A percentile compares a stretch with the other conserved stretches of the same genome.
These are phyloP conservation scores for Verticillium albo-atrum DNA, from an alignment of 2,329 filamentous ascomycete genomes.

Conservation along the genomic window DNA sequence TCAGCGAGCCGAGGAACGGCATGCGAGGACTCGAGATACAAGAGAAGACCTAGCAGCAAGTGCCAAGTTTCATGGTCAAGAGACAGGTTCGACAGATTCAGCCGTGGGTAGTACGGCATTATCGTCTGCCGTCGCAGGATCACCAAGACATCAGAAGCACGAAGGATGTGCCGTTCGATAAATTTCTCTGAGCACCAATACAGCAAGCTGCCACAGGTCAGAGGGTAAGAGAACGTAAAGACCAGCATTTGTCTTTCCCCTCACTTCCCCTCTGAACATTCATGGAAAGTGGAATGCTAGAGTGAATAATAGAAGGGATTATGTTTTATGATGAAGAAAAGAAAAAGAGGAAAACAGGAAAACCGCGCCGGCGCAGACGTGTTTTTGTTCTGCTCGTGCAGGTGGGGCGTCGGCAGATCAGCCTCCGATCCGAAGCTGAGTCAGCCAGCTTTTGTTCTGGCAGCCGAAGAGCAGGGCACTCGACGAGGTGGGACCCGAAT, in stretches of 20 bases:
- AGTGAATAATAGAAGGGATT: constrained; percentile 71
- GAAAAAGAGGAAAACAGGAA: constrained; percentile 13
- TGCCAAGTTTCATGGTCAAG: not conserved
- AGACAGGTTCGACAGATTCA: no score
- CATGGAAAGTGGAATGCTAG: constrained; percentile 52
- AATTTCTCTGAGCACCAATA: constrained; percentile 24
- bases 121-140: no score
- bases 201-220: constrained; percentile 29
- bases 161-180: not conserved
- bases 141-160: no score
- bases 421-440: not conserved
- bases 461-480: no score
- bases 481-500: no score
- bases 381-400: not conserved
- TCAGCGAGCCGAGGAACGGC: no score
- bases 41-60: no score
- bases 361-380: not conserved
- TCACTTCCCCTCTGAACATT: constrained; percentile 67
- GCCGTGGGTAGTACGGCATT: no score
- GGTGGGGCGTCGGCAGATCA: not conserved
- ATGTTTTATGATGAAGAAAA: constrained; percentile 29
- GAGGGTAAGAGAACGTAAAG: constrained; percentile 44
- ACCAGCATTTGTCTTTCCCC: constrained; percentile 52
- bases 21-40: no score
- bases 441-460: not conserved